phyloP scores from a whole-genome alignment of 2,329 filamentous ascomycete genomes.

The Sclerotinia sclerotiorum region DNA sequence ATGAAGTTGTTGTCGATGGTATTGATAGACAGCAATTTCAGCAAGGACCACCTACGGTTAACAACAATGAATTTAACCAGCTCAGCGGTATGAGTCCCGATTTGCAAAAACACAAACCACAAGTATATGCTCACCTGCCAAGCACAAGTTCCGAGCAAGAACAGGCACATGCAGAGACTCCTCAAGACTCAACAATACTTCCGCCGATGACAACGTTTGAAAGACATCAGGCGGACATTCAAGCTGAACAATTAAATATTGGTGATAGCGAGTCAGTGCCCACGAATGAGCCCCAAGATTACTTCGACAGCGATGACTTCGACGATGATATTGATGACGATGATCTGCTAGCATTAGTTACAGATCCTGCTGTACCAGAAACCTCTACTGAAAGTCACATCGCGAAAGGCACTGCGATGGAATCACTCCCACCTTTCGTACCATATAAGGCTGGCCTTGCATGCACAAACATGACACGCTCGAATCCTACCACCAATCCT shows the following conservation, averaged over 20 bases:
- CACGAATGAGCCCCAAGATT: slow-evolving; percentile 1
- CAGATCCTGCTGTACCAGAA: slow-evolving; percentile 21
- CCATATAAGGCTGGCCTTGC: neutral
- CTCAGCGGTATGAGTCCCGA: neutral
- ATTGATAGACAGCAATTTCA: neutral
- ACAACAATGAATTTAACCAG: neutral
- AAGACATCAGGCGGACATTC: slow-evolving; percentile 1
- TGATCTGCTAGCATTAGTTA: slow-evolving; percentile 32
- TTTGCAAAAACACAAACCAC: neutral
- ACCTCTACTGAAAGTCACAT: neutral
- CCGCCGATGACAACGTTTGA: neutral
- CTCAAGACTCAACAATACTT: neutral
- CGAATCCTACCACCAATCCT: neutral
- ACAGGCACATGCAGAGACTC: neutral
- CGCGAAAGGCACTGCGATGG: neutral
- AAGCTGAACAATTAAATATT: slow-evolving; percentile 24
- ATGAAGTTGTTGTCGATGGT: neutral
- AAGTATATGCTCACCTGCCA: neutral
- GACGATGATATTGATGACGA: slow-evolving; percentile 34
- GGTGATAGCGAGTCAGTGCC: neutral
- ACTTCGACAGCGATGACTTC: slow-evolving; percentile 28
- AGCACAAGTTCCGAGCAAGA: neutral
- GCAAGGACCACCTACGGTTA: neutral
- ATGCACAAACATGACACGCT: neutral
- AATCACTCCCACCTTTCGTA: neutral